phyloP scores from a whole-genome alignment of 1,284 basidiomycete species.

The Cutaneotrichosporon cutaneum region DNA sequence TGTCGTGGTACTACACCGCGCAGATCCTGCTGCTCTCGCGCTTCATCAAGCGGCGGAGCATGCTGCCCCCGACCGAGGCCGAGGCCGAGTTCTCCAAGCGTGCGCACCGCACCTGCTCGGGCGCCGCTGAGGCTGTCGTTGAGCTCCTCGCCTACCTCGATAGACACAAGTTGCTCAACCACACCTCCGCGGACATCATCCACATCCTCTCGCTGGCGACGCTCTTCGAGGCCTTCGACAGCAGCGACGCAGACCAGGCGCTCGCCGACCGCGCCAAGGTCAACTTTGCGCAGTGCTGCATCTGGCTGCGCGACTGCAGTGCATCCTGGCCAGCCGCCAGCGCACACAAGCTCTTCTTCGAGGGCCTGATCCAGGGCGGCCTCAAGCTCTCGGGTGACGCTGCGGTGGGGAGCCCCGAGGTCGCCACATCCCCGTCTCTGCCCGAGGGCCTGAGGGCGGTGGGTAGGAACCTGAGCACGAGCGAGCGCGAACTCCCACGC shows the following conservation, averaged over 20 bases:
- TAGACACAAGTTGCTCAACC: slow-evolving; percentile 33
- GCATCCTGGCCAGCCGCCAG: slow-evolving; percentile 45
- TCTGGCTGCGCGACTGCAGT: slow-evolving; percentile 44
- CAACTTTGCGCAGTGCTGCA: slow-evolving; percentile 48
- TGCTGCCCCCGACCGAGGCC: slow-evolving; percentile 3
- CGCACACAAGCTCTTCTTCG: slow-evolving; percentile 47
- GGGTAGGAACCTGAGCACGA: slow-evolving; percentile 23
- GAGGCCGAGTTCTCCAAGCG: slow-evolving; percentile 14
- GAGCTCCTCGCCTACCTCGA: slow-evolving; percentile 40
- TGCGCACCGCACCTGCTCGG: slow-evolving; percentile 38
- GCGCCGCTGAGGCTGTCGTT: slow-evolving; percentile 39
- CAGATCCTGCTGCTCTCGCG: slow-evolving; percentile 44
- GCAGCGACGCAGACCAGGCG: slow-evolving; percentile 23
- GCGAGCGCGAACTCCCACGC: background rate
- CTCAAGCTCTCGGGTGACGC: slow-evolving; percentile 22
- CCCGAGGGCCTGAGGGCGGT: slow-evolving; percentile 23
- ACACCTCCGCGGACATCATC: slow-evolving; percentile 42
- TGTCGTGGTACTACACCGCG: slow-evolving; percentile 44
- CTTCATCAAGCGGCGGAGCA: slow-evolving; percentile 31
- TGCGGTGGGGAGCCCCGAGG: background rate
- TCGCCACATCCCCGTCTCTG: slow-evolving; percentile 7
- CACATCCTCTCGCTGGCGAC: slow-evolving; percentile 46
- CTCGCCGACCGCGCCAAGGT: slow-evolving; percentile 35
- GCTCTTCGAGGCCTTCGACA: slow-evolving; percentile 39
- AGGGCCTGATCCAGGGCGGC: slow-evolving; percentile 46